These are phyloP conservation scores for Beauveria pseudobassiana DNA, from an alignment of 2,329 filamentous ascomycete species.

Conservation along the genomic window DNA sequence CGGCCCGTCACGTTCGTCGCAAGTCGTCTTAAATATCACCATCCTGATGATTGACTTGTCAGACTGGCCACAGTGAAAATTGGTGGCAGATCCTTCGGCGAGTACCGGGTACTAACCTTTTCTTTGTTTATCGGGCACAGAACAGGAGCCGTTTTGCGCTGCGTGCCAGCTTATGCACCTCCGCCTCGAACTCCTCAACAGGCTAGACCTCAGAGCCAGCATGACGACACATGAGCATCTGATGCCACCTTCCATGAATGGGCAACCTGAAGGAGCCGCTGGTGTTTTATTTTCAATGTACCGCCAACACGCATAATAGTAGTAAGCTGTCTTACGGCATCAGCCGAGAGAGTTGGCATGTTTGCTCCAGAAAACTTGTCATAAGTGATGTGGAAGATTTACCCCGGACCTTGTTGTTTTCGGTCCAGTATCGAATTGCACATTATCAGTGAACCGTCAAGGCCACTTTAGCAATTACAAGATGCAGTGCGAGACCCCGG, in stretches of 20 bases:
- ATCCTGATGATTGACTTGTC: too few relatives aligned
- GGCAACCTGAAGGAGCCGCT: not conserved
- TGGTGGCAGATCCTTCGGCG: not conserved
- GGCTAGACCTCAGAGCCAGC: not conserved
- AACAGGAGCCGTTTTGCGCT: not conserved
- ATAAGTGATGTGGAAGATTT: not conserved
- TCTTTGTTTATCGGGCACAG: too few relatives aligned
- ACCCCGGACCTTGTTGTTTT: not conserved
- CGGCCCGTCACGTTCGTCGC: too few relatives aligned
- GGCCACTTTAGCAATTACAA: not conserved
- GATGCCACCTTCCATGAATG: not conserved
- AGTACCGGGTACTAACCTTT: too few relatives aligned
- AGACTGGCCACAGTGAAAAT: not conserved
- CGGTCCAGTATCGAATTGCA: not conserved
- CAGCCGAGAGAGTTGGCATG: not conserved
- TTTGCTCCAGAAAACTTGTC: not conserved
- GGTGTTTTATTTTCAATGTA: not conserved
- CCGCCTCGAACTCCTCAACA: constrained; percentile 1
- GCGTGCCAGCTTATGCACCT: constrained; percentile 3
- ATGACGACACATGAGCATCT: constrained; percentile 11
- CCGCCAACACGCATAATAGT: not conserved
- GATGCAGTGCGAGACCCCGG: not conserved
- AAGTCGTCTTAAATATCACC: too few relatives aligned
- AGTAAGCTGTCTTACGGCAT: not conserved
- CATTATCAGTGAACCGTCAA: not conserved